Evolutionary conservation across 2,329 filamentous ascomycete species (phyloP).

Genomic region (Monosporascus sp.): DNA sequence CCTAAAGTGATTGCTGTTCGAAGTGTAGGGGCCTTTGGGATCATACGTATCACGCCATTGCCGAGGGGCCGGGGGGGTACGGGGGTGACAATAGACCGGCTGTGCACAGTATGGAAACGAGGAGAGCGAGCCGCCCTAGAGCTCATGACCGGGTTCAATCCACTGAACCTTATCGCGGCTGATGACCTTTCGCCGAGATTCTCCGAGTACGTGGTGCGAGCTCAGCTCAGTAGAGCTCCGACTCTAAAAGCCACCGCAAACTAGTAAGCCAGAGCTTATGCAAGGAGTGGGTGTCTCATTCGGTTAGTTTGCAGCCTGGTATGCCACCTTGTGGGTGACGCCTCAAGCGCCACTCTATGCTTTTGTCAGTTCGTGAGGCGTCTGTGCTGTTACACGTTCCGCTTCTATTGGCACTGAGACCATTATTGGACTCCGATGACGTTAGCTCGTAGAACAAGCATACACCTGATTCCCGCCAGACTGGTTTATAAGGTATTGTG

Average conservation of each 20-base stretch:
- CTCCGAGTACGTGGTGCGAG: too few relatives aligned
- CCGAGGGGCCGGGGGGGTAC: too few relatives aligned
- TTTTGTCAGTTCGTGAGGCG: not conserved
- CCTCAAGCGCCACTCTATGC: not conserved
- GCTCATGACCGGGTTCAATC: too few relatives aligned
- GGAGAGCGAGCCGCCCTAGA: too few relatives aligned
- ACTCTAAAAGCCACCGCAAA: not conserved
- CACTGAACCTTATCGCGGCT: too few relatives aligned
- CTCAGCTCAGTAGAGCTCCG: not conserved
- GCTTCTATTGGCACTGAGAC: not conserved
- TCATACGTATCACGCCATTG: too few relatives aligned
- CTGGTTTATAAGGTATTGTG: not conserved
- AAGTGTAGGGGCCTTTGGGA: too few relatives aligned
- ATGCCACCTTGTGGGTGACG: not conserved
- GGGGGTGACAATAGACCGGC: too few relatives aligned
- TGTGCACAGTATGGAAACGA: too few relatives aligned
- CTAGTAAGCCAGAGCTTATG: not conserved
- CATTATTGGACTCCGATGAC: not conserved
- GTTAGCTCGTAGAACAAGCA: not conserved
- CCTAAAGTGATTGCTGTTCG: too few relatives aligned
- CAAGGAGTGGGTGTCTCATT: not conserved
- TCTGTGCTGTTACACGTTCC: not conserved
- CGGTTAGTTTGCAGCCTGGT: not conserved
- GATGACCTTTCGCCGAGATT: too few relatives aligned
- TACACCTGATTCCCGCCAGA: not conserved